Evolutionary conservation across 2,329 filamentous ascomycete species (phyloP), one percentile per base, ranked within the genome.

Genomic region (Ceratocystis cacaofunesta): DNA sequence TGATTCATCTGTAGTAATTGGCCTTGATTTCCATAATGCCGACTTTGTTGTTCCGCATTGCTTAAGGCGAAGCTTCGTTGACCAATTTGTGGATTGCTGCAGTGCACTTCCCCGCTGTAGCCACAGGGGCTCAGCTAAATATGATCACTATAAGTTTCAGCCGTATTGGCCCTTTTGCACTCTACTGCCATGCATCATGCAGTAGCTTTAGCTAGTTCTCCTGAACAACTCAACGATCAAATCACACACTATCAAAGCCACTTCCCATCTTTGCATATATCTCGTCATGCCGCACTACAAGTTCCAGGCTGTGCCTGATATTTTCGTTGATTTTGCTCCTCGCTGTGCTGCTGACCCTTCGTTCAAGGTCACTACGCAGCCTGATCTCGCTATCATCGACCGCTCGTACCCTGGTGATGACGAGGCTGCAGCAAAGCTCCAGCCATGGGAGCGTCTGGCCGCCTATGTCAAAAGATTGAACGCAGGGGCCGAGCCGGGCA

Each of bases 381-480:
- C 76, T 8, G 79, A 80, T 69, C 79, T 85, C 36, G 82, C 80
- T 22, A 74, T 85, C 12, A 77, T 84, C 46, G 75, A 80, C 64
- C 77, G 76, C 25, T 74, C 75, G 1, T 82, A 82, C 68, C 68
- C 68, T 19, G 68, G 70, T 8, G 68, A 69, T 36, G 63, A 63
- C 41, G 66, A 65, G 6, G 61, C 65, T 17, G 48, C 67, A 0
- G 25, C 62, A 2, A 68, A 70, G 67, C 70, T 76, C 48, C 80
- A 76, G 1, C 80, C 80, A 68, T 85, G 83, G 83, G 74, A 76
- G 65, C 76, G 79, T 15, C 79, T 85, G 44, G 70, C 74, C 1
- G 69, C 75, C 30, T 79, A 81, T 65, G 74, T 85, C 32, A 70
- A 73, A 3, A 73, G 74, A 30, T 72, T 84, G 55, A 82, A 82